A percentile compares a stretch with the other conserved stretches of the same genome.
Conservation (phyloP, 768 basidiomycete species). For the Lenzites betulinus region DNA sequence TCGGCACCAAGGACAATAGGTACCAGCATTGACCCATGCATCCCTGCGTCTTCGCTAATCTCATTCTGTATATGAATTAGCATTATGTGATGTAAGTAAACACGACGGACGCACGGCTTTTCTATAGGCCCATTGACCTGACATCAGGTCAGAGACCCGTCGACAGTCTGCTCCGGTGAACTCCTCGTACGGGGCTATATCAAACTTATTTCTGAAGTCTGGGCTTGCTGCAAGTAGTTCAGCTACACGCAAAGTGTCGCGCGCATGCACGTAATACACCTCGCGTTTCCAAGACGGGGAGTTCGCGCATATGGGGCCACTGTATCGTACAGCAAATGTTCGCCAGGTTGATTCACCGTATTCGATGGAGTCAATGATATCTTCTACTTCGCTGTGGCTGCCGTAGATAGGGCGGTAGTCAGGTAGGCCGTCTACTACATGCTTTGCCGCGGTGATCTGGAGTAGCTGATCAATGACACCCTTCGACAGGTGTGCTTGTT, state of each 20-base stretch:
- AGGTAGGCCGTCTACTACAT: too few species aligned
- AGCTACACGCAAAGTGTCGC: not conserved
- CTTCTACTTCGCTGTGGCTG: too few species aligned
- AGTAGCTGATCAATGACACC: too few species aligned
- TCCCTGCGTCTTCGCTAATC: constrained; percentile 6
- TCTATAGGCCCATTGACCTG: constrained; percentile 33
- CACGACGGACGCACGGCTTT: constrained; percentile 30
- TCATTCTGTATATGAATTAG: not conserved
- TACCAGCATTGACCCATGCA: constrained; percentile 23
- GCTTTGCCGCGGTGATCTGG: too few species aligned
- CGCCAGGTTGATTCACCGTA: not conserved
- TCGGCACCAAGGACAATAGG: constrained; percentile 35
- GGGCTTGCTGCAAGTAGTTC: constrained; percentile 24
- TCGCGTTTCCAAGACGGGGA: not conserved
- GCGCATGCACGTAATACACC: not conserved
- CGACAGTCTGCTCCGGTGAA: constrained; percentile 9
- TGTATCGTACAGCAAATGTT: not conserved
- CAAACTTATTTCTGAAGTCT: constrained; percentile 25
- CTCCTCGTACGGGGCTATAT: constrained; percentile 24
- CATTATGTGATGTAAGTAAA: not conserved
- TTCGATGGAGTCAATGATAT: not conserved
- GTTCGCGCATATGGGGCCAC: not conserved
- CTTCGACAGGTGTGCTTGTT: too few species aligned
- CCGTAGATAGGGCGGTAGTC: too few species aligned
- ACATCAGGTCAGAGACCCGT: constrained; percentile 26